phyloP scores from a whole-genome alignment of 2,329 filamentous ascomycete genomes.

The Neonectria ditissima region DNA sequence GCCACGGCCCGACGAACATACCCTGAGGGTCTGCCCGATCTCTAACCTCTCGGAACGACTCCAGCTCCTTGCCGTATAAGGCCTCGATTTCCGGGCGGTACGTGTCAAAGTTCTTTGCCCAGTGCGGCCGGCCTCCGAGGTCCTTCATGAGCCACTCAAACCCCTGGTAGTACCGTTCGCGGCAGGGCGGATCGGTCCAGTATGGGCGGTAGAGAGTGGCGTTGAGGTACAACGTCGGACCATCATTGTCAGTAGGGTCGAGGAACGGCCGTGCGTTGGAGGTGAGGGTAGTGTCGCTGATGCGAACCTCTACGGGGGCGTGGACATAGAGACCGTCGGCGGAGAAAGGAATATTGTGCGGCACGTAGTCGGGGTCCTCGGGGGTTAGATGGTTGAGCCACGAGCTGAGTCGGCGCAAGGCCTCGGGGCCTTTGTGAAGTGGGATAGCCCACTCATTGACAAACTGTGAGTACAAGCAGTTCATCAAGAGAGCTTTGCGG shows the following conservation, averaged over 20 bases:
- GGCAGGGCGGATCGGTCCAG: constrained; percentile 79
- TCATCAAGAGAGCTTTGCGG: constrained; percentile 87
- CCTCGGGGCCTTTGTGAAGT: constrained; percentile 86
- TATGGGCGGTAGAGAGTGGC: constrained; percentile 91
- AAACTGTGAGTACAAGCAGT: constrained; percentile 98
- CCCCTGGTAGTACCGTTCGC: constrained; percentile 83
- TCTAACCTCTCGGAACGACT: constrained; percentile 75
- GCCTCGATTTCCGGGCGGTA: constrained; percentile 70
- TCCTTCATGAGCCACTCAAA: constrained; percentile 94
- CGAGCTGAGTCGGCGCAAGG: constrained; percentile 81
- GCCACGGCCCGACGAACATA: constrained; percentile 93
- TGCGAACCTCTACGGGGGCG: constrained; percentile 91
- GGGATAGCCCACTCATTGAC: constrained; percentile 99
- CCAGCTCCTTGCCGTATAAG: constrained; percentile 77
- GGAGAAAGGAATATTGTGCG: constrained; percentile 82
- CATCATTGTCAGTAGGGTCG: constrained; percentile 76
- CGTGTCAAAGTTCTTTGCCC: constrained; percentile 89
- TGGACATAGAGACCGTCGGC: constrained; percentile 85
- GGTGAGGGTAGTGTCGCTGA: constrained; percentile 73
- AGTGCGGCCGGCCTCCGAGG: constrained; percentile 84
- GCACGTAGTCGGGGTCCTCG: constrained; percentile 72
- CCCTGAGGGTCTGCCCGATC: constrained; percentile 81
- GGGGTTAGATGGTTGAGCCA: constrained; percentile 79
- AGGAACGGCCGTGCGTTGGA: constrained; percentile 61
- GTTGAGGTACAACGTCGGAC: constrained; percentile 87